Evolutionary conservation across 106 monocot genomes (phyloP), one percentile per base, ranked within the genome.

Genomic region (Dioscorea zingiberensis): DNA sequence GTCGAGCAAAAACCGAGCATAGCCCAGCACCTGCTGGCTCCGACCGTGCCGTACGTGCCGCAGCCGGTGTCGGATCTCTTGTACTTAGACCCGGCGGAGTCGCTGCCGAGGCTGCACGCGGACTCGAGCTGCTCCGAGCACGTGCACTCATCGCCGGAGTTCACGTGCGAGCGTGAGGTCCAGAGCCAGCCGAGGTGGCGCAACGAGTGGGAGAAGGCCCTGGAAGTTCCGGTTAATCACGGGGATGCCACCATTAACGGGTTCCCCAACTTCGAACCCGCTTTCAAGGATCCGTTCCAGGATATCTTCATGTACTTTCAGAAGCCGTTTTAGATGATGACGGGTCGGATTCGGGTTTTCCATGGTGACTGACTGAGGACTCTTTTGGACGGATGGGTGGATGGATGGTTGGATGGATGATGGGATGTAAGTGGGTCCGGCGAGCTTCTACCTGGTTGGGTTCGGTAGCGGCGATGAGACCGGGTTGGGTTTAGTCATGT

Each of bases 271-370:
- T 30, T 74, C 54, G 68, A 66, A 7, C 58, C 72, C 47, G 68
- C 60, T 26, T 64, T 69, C 25, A 53, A 63, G 13, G 84, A 84
- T 64, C 76, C 87, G 45, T 25, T 87, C 4, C 81, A 84, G 49
- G 92, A 92, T 26, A 82, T 93, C 26, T 65, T 87, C 69, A 79
- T 82, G 82, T 85, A 74, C 69, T 68, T 81, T 44, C 87, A 84
- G 73, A 92, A 82, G 68, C 87, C 91, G 2, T 84, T 87, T 55
- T 91, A 73, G 54, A 27, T 38, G 30, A 30, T 38, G 10, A 38
- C 38, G 38, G 38, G 38, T 38, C 38, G 1, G 38, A 38, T 38
- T 38, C 38, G 38, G 38, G 38, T 38, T 38, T 38, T n/a, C n/a
- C n/a, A n/a, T n/a, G n/a, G n/a, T n/a, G n/a, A n/a, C n/a, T n/a